Evolutionary conservation across 371 early-diverging fungal species (phyloP).

Genomic region (Batkoa obscura): DNA sequence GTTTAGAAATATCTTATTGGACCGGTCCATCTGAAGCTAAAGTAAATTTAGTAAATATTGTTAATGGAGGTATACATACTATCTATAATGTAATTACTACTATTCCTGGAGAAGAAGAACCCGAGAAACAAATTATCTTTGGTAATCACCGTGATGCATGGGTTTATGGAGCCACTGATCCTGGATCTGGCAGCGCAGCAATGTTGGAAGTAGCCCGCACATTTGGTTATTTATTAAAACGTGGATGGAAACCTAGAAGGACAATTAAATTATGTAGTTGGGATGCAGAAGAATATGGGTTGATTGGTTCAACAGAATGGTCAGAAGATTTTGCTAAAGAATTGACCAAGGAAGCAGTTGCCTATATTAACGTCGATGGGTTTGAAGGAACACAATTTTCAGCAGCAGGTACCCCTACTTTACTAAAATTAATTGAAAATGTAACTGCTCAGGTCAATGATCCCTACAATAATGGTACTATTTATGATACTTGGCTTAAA

Average conservation of each 20-base stretch:
- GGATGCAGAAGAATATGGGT: slow-evolving; percentile 5
- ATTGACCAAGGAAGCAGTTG: background rate
- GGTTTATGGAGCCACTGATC: slow-evolving; percentile 4
- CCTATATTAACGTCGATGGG: slow-evolving; percentile 1
- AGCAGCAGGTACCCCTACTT: background rate
- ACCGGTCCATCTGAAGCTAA: slow-evolving; percentile 4
- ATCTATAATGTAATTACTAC: slow-evolving; percentile 5
- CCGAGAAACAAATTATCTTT: background rate
- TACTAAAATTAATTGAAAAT: background rate
- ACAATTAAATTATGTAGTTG: slow-evolving; percentile 4
- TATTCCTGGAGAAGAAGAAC: slow-evolving; percentile 1
- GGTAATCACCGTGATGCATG: slow-evolving; percentile 4
- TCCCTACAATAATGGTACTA: background rate
- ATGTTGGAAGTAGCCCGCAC: slow-evolving; percentile 1
- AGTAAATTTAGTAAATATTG: background rate
- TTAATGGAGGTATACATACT: background rate
- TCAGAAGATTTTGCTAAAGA: background rate
- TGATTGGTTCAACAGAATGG: slow-evolving; percentile 3
- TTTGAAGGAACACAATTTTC: background rate
- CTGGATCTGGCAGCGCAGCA: background rate
- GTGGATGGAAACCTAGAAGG: slow-evolving; percentile 1
- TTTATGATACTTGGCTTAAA: background rate
- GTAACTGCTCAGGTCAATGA: background rate
- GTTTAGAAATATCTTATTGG: background rate
- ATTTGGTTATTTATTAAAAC: background rate